Evolutionary conservation across 768 basidiomycete genomes (phyloP), one percentile per base, ranked within the genome.

Genomic region (Russula virescens): DNA sequence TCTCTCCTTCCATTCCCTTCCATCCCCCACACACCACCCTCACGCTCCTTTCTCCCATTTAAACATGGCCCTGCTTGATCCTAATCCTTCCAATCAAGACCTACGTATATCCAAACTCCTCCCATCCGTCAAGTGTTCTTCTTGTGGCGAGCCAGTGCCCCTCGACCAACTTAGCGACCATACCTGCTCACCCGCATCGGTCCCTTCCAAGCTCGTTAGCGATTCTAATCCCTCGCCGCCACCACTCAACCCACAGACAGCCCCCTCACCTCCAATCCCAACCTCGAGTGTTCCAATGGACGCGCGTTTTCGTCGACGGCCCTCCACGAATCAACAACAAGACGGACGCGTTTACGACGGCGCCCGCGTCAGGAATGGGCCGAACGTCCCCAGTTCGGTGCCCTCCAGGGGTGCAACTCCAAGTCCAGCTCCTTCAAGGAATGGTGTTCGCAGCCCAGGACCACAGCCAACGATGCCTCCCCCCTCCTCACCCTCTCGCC

Each of bases 111-210:
- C 91, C 25, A 84, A 91, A 72, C 73, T 87, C 53, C 78, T 96
- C 11, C 91, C 94, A 6, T 79, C 85, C 2, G 87, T 94, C 63
- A 95, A 88, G 72, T 97, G 94, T 73, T 91, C 91, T 2, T 87
- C 76, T 34, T 97, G 94, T 71, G 76, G 77, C 68, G 75, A 77
- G 10, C 83, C 81, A 1, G 89, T 97, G 43, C 84, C 88, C 35
- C 78, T 96, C 40, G 75, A 80, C 51, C 79, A 85, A 50, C 84
- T 96, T 40, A 85, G 85, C 42, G 88, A 91, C 64, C 94, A 96
- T 71, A 77, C 84, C 71, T 97, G 94, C 73, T 66, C 78, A 7
- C 73, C 78, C 13, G 13, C 35, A 13, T 26, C 16, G 68, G 78
- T 18, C 69, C 42, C 73, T 66, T 64, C 67, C 71, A 50, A 71